Evolutionary conservation across 1,139 yeast genomes (phyloP).

Genomic region (Debaryomyces singareniensis): DNA sequence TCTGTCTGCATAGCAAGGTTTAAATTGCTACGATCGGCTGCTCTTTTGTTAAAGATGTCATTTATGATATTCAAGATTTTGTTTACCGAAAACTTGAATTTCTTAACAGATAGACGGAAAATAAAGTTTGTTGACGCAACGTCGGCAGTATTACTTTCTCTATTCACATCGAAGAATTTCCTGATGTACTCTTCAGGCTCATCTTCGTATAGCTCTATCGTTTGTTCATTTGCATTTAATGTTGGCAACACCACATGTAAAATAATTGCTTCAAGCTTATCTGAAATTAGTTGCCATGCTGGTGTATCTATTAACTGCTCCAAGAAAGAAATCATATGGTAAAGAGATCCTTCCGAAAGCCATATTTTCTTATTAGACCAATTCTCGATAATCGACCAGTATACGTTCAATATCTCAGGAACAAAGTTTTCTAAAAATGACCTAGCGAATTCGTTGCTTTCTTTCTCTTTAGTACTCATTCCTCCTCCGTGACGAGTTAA

Average conservation of each 20-base stretch:
- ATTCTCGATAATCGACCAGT: conserved; percentile 51
- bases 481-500: conserved; percentile 53
- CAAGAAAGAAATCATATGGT: conserved; percentile 57
- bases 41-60: conserved; percentile 43
- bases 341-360: conserved; percentile 56
- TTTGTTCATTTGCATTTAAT: conserved; percentile 48
- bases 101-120: conserved; percentile 40
- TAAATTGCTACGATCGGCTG: conserved; percentile 22
- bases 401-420: conserved; percentile 54
- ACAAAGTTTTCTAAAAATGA: conserved; percentile 47
- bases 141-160: conserved; percentile 72
- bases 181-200: conserved; percentile 72
- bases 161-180: conserved; percentile 61
- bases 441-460: conserved; percentile 34
- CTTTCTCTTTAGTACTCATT: conserved; percentile 29
- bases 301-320: conserved; percentile 55
- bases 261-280: conserved; percentile 52
- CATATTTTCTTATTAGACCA: conserved; percentile 56
- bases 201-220: conserved; percentile 60
- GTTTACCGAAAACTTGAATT: conserved; percentile 39
- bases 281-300: conserved; percentile 48
- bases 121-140: conserved; percentile 77
- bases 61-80: conserved; percentile 42
- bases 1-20: conserved; percentile 37
- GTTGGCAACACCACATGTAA: conserved; percentile 60